These are phyloP conservation scores for Clonostachys rosea DNA, from an alignment of 2,329 filamentous ascomycete genomes.

Conservation along the genomic window DNA sequence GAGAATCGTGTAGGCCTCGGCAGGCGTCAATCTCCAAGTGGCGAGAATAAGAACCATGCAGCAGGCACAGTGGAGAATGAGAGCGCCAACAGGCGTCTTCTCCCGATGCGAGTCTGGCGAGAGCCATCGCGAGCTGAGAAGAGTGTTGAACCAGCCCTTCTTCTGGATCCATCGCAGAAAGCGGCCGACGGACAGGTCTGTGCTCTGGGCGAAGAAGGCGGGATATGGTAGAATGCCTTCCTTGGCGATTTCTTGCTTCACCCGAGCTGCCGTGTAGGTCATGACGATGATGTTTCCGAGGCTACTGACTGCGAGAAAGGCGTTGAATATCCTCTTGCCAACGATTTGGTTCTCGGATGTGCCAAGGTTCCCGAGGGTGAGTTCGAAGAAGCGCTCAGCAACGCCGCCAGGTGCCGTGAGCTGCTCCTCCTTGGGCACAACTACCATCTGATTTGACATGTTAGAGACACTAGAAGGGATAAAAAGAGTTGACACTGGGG, in stretches of 20 bases:
- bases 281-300: constrained; percentile 53
- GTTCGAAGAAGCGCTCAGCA: constrained; percentile 25
- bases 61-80: constrained; percentile 23
- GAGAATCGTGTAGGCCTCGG: constrained; percentile 23
- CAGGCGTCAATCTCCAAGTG: constrained; percentile 26
- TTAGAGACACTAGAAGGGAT: background rate
- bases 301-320: constrained; percentile 46
- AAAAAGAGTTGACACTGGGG: background rate
- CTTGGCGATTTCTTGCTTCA: constrained; percentile 58
- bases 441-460: constrained; percentile 27
- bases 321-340: constrained; percentile 33
- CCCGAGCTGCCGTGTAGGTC: constrained; percentile 49
- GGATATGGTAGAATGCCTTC: constrained; percentile 48
- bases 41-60: constrained; percentile 30
- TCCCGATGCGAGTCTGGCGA: constrained; percentile 26
- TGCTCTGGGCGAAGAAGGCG: constrained; percentile 37
- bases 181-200: constrained; percentile 24
- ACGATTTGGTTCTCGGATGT: constrained; percentile 4
- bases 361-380: constrained; percentile 20
- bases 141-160: constrained; percentile 17
- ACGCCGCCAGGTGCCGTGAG: constrained; percentile 11
- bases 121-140: constrained; percentile 19
- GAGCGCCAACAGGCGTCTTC: constrained; percentile 26
- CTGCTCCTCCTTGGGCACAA: constrained; percentile 17
- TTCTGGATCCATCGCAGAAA: constrained; percentile 20